phyloP scores from a whole-genome alignment of 2,329 filamentous ascomycete species.

The Fusarium sp. region DNA sequence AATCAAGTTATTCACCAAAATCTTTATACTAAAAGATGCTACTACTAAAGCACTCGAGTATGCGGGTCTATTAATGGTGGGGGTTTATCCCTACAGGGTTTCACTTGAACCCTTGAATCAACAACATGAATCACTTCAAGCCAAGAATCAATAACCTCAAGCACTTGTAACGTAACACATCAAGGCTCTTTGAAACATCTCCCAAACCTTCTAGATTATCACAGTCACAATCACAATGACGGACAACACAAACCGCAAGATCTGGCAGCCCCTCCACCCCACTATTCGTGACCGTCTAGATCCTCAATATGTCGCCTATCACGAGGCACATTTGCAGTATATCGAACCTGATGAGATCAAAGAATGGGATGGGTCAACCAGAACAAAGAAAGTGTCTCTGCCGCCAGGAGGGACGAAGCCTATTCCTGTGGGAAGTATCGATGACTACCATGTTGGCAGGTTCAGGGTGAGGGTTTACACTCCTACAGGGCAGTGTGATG shows the following conservation, averaged over 20 bases:
- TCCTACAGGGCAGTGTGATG: conserved; percentile 44
- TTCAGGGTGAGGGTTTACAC: conserved; percentile 52
- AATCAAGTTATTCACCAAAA: background rate
- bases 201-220: background rate
- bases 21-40: background rate
- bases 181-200: conserved; percentile 8
- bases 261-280: conserved; percentile 53
- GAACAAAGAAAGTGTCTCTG: conserved; percentile 44
- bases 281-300: conserved; percentile 51
- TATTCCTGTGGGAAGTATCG: conserved; percentile 47
- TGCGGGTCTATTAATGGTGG: conserved; percentile 25
- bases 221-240: conserved; percentile 7
- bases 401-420: conserved; percentile 45
- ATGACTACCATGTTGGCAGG: conserved; percentile 46
- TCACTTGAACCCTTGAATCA: conserved; percentile 14
- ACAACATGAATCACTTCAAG: background rate
- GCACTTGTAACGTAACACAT: background rate
- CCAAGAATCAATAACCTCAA: background rate
- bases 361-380: conserved; percentile 51
- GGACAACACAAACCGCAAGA: conserved; percentile 21
- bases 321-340: conserved; percentile 55
- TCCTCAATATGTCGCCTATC: conserved; percentile 55
- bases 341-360: conserved; percentile 51
- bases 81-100: conserved; percentile 9
- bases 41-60: background rate